These are phyloP conservation scores for Coemansia sp. DNA, from an alignment of 192 early-diverging fungal genomes.

Conservation along the genomic window DNA sequence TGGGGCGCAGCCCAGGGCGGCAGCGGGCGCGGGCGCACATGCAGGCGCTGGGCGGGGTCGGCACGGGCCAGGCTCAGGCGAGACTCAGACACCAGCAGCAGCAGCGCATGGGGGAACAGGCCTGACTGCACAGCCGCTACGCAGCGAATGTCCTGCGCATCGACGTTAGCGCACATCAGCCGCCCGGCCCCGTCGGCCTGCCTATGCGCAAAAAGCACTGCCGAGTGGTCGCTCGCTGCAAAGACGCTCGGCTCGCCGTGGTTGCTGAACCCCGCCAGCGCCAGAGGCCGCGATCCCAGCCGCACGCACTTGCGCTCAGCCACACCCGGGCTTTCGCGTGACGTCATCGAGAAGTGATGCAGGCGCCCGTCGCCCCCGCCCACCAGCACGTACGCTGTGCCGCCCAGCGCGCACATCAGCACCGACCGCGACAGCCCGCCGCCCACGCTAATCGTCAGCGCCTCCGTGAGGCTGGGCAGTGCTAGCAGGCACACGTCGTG, in stretches of 20 bases:
- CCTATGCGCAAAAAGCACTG: conserved; percentile 62
- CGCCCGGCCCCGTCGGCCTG: conserved; percentile 50
- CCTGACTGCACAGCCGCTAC: conserved; percentile 65
- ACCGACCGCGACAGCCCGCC: conserved; percentile 72
- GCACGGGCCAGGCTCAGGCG: conserved; percentile 73
- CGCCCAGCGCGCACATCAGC: conserved; percentile 64
- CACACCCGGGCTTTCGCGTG: neutral
- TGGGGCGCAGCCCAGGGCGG: conserved; percentile 62
- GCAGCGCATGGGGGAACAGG: conserved; percentile 58
- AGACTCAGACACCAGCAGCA: conserved; percentile 64
- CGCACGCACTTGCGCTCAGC: conserved; percentile 63
- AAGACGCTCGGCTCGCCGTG: conserved; percentile 64
- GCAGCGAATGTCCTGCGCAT: conserved; percentile 66
- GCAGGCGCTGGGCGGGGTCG: conserved; percentile 83
- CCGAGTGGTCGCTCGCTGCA: conserved; percentile 80
- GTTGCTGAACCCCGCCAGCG: conserved; percentile 58
- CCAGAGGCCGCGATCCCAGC: conserved; percentile 77
- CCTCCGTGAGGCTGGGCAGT: conserved; percentile 59
- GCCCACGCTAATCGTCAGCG: conserved; percentile 20
- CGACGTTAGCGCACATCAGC: conserved; percentile 83
- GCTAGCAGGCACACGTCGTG: conserved; percentile 62
- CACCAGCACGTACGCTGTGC: conserved; percentile 69
- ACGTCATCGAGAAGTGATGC: neutral
- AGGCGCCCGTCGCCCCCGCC: conserved; percentile 81
- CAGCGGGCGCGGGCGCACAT: conserved; percentile 70